Percentiles rank a stretch among this genome's conserved stretches.
phyloP scores from a whole-genome alignment of 78 protist species.

The Tieghemostelium lacteum region DNA sequence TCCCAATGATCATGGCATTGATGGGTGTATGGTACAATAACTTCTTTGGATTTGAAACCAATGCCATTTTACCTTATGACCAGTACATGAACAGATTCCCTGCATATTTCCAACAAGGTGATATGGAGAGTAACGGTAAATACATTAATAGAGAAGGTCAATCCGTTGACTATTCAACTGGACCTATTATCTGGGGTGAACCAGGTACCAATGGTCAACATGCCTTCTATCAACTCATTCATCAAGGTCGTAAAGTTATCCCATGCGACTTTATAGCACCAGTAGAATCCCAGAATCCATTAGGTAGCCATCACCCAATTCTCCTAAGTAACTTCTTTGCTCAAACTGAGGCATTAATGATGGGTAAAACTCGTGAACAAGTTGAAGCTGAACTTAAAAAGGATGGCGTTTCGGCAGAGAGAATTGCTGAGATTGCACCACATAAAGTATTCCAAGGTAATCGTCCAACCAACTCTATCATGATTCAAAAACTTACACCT shows the following conservation, averaged over 20 bases:
- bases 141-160: constrained; percentile 45
- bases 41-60: constrained; percentile 91
- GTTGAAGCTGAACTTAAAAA: constrained; percentile 80
- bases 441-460: constrained; percentile 95
- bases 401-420: constrained; percentile 77
- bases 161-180: constrained; percentile 83
- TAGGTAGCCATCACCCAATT: constrained; percentile 91
- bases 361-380: constrained; percentile 90
- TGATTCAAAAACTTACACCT: constrained; percentile 90
- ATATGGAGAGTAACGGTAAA: constrained; percentile 86
- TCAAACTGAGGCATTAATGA: constrained; percentile 97
- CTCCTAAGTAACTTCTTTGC: constrained; percentile 96
- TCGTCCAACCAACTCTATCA: constrained; percentile 91
- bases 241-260: constrained; percentile 91
- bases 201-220: constrained; percentile 99
- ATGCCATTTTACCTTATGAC: constrained; percentile 97
- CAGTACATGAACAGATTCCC: constrained; percentile 96
- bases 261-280: constrained; percentile 96
- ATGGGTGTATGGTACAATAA: constrained; percentile 97
- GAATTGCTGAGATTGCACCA: constrained; percentile 60
- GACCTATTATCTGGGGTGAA: constrained; percentile 98
- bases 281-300: constrained; percentile 84
- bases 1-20: constrained; percentile 91
- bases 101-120: constrained; percentile 97
- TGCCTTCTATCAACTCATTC: constrained; percentile 96